Percentiles rank a stretch among this genome's conserved stretches.
These are phyloP conservation scores for Calophaca sinica DNA, from an alignment of 306 rosid genomes.

Conservation along the genomic window DNA sequence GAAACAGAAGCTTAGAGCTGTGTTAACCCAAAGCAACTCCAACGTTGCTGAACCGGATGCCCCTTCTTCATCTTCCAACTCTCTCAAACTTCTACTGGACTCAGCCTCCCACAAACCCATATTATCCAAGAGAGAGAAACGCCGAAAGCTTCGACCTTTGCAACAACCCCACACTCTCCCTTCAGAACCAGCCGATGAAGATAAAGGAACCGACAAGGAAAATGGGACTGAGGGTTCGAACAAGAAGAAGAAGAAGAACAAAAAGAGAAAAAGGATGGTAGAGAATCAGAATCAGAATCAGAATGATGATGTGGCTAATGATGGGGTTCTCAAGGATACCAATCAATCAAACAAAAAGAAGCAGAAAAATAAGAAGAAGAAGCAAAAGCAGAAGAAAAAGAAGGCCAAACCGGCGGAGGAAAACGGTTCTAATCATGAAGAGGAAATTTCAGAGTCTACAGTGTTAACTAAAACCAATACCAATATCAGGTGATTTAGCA, in stretches of 20 bases:
- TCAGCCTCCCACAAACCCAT: constrained; percentile 55
- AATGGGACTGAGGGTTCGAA: constrained; percentile 40
- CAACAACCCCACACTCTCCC: constrained; percentile 18
- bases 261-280: constrained; percentile 52
- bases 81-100: constrained; percentile 60
- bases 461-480: constrained; percentile 46
- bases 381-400: constrained; percentile 47
- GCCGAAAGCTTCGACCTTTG: constrained; percentile 55
- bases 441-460: constrained; percentile 39
- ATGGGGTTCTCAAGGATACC: constrained; percentile 36
- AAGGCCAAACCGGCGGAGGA: constrained; percentile 43
- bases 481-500: constrained; percentile 56
- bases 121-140: constrained; percentile 84
- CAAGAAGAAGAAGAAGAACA: constrained; percentile 42
- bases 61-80: constrained; percentile 45
- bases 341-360: constrained; percentile 46
- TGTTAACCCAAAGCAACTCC: constrained; percentile 40
- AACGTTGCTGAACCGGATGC: constrained; percentile 3
- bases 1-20: constrained; percentile 72
- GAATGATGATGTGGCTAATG: constrained; percentile 45
- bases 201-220: constrained; percentile 42
- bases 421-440: constrained; percentile 47
- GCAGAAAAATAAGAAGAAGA: constrained; percentile 35
- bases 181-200: constrained; percentile 20
- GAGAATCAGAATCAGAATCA: constrained; percentile 32